Base-by-base conservation (phyloP, 2,329 filamentous ascomycete species). In the Ceratocystis colombiana region DNA sequence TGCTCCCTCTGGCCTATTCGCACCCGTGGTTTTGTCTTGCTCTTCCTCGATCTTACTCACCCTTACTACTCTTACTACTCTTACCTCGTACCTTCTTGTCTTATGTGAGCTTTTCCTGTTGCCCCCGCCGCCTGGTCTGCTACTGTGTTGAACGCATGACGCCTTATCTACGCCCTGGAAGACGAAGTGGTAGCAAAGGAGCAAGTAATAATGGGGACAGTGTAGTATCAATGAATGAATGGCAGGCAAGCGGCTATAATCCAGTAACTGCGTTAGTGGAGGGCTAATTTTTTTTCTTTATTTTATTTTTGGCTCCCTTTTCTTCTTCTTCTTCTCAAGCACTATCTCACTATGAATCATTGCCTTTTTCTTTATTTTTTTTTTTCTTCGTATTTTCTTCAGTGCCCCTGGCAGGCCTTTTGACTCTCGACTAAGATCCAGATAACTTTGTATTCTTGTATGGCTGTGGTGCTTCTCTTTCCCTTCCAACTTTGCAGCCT, bases 81-180 rank as follows among this genome's bases (percentile, higher is more conserved):
- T 41, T 41, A 1, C 37, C 37, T 41, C 37, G 10, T 20, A 8
- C 20, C 41, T 17, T 64, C 45, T 28, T 48, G 44, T 17, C 37
- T 41, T 41, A 25, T 57, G 30, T 46, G 10, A 25, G 44, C 2
- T 33, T 30, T 41, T 12, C 25, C 17, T 33, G 55, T 37, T 59
- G 28, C 55, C 28, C 33, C 33, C 30, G 53, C 7, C 10, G n/a
- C 33, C 33, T 37, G 33, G 33, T 10, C 33, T 41, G 4, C 15
- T 28, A 7, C 25, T 59, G 28, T 25, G 28, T 20, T n/a, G 30
- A n/a, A 2, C 4, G 10, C 17, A 33, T 30, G 8, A 59, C 33
- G 55, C 55, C 55, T 59, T 59, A 59, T 59, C 55, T 59, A 59
- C 22, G 55, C 55, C 55, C 30, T 37, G 55, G 55, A 15, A 59